Evolutionary conservation across 2,329 filamentous ascomycete species (phyloP), one percentile per base, ranked within the genome.

Genomic region (Penicillium sp.): DNA sequence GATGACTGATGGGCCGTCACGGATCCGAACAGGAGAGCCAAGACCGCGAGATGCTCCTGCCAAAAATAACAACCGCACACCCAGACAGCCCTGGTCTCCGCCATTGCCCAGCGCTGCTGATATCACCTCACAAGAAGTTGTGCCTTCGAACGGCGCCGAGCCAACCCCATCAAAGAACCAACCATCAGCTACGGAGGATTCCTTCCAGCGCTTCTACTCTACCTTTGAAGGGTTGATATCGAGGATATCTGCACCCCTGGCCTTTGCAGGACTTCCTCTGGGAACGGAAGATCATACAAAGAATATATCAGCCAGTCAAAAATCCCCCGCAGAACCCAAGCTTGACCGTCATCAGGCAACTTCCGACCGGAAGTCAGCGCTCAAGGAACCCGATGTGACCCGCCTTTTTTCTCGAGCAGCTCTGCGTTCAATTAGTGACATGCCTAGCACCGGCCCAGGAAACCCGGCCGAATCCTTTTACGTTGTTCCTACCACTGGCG

Each of bases 141-240:
- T 70, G 18, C 71, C 71, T 4, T 39, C 70, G 9, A 66, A 74
- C 44, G 49, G 69, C 2, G 68, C 69, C n/a, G 73, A 77, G 50
- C 31, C 65, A 3, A 37, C 61, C 40, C 63, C 50, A 19, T 54
- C 51, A 10, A 67, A 62, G 24, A 54, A 64, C 35, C 65, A 59
- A 33, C 62, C 60, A 22, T 62, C 72, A 13, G 47, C 66, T 6
- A 69, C 77, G 1, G 91, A 96, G 35, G 92, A 94, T 57, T 89
- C 91, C 6, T 99, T 97, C 72, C 86, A 91, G 6, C 87, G 88
- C 55, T 99, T 98, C 77, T 99, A 98, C 77, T 93, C 85, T 59
- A 92, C 92, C 1, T 96, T 97, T 69, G 92, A 93, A 56, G 91
- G 85, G 55, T 85, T 97, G 50, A 91, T 98, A 70, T 95, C 92